Percentiles rank a stretch among this genome's conserved stretches.
Conservation (phyloP, 228 moss, liverwort and hornwort species). For the Sphagnum fallax region DNA sequence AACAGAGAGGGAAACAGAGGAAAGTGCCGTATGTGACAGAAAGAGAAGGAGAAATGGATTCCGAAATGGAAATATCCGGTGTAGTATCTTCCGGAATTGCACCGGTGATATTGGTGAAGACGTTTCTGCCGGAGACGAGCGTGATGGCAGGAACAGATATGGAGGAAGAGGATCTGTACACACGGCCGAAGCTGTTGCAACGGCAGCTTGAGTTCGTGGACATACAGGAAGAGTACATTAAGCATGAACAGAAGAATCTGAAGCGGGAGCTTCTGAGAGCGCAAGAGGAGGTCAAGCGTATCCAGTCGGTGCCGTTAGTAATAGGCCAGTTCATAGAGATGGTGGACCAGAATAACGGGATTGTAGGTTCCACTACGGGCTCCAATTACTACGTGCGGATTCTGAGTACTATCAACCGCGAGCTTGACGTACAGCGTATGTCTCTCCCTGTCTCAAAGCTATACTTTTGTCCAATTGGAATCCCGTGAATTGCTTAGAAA, state of each 20-base stretch:
- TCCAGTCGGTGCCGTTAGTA: too few species aligned
- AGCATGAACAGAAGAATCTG: slow-evolving; percentile 97
- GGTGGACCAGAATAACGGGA: too few species aligned
- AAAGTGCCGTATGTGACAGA: too few species aligned
- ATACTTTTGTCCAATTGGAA: background rate
- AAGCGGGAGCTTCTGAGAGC: too few species aligned
- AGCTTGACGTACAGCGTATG: slow-evolving; percentile 76
- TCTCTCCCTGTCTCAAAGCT: background rate
- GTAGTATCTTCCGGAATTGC: slow-evolving; percentile 22
- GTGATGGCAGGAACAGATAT: slow-evolving; percentile 33
- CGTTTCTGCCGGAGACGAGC: slow-evolving; percentile 28
- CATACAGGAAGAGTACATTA: slow-evolving; percentile 91
- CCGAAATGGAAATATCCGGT: slow-evolving; percentile 32
- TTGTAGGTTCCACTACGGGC: too few species aligned
- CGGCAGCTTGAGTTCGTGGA: slow-evolving; percentile 95
- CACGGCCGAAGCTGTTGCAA: slow-evolving; percentile 72
- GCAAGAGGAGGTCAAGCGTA: too few species aligned
- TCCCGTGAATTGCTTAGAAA: too few species aligned
- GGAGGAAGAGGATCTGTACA: slow-evolving; percentile 82
- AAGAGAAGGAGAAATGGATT: slow-evolving; percentile 7
- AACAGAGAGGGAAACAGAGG: too few species aligned
- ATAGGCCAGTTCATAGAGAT: too few species aligned
- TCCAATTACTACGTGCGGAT: too few species aligned
- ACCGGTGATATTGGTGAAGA: slow-evolving; percentile 29
- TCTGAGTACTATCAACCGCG: too few species aligned